Evolutionary conservation across 768 basidiomycete species (phyloP), one percentile per base, ranked within the genome.

Genomic region (Lanmaoa rubissima): DNA sequence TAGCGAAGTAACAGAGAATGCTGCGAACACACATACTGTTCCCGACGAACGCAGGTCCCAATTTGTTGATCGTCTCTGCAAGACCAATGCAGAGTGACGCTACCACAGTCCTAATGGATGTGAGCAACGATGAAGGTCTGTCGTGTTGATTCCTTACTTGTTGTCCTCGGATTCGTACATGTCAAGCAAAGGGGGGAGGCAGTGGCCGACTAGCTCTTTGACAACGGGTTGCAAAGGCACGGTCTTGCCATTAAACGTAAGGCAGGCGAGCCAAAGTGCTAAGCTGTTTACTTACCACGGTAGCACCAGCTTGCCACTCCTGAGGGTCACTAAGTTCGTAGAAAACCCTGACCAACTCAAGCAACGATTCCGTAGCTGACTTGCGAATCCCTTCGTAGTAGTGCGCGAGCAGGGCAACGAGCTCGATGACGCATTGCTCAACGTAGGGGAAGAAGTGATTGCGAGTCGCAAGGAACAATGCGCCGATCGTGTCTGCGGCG

Each of bases 381-480:
- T 98, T 98, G 67, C 97, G 81, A 74, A 99, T 97, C 32, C 96
- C 97, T 71, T 98, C 96, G 72, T 98, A 98, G 74, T 94, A 96
- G 76, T 99, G 96, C 14, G 85, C 76, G 28, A 98, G 78, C 41
- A 95, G 82, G 13, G 78, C 76, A 66, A 92, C 79, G 50, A 99
- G 85, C 65, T 89, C 87, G 50, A 92, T 75, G 45, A 90, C 85
- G 64, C 82, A 87, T 60, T 81, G 76, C 75, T 98, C 94, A 60
- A 98, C 85, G 68, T 83, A 98, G 5, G 94, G 93, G 64, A 98
- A 79, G 86, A 96, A 98, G 66, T 92, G 87, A 46, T 72, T 74
- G 65, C 86, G 84, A 32, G 92, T 93, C 12, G 90, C 82, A 32
- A 84, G 79, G 70, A 98, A 98, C 59, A 99, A 75, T 36, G 90